phyloP scores from a whole-genome alignment of 23 red algal genomes.

The Agarophyton chilense region DNA sequence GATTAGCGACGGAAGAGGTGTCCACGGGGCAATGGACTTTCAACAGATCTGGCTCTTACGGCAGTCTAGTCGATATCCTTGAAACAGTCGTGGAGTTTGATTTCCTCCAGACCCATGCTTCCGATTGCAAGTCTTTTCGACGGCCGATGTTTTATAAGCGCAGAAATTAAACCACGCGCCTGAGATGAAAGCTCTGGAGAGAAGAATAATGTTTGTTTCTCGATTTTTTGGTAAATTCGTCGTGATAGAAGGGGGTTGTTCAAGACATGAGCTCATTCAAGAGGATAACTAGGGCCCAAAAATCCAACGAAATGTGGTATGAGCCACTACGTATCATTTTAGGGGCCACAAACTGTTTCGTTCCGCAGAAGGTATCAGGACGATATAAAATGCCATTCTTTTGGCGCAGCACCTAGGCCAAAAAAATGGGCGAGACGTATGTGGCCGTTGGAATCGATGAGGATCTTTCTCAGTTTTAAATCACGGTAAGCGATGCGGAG shows the following conservation, averaged over 20 bases:
- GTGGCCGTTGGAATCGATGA: conserved; percentile 74
- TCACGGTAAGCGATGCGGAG: conserved; percentile 91
- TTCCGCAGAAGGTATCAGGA: conserved; percentile 88
- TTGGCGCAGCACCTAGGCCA: conserved; percentile 60
- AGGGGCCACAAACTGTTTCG: conserved; percentile 75
- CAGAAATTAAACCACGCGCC: conserved; percentile 40
- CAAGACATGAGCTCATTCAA: conserved; percentile 79
- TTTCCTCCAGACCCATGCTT: conserved; percentile 53
- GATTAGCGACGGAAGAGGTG: not conserved
- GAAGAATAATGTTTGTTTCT: conserved; percentile 71
- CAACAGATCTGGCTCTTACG: conserved; percentile 2
- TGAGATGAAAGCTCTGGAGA: conserved; percentile 59
- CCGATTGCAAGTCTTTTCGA: conserved; percentile 64
- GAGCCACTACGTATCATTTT: conserved; percentile 72
- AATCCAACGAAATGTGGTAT: conserved; percentile 78
- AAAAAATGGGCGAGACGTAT: conserved; percentile 76
- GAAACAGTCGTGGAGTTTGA: conserved; percentile 81
- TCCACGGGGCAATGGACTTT: not conserved
- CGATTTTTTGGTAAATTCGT: conserved; percentile 80
- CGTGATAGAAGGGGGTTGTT: conserved; percentile 74
- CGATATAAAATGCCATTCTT: conserved; percentile 16
- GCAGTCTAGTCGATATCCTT: conserved; percentile 59
- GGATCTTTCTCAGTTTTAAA: conserved; percentile 81
- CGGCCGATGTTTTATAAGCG: conserved; percentile 65
- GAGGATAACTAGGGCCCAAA: conserved; percentile 85